Percentiles rank a stretch among this genome's conserved stretches.
Conservation (phyloP, 2,329 filamentous ascomycete species). For the Fusarium sp. region DNA sequence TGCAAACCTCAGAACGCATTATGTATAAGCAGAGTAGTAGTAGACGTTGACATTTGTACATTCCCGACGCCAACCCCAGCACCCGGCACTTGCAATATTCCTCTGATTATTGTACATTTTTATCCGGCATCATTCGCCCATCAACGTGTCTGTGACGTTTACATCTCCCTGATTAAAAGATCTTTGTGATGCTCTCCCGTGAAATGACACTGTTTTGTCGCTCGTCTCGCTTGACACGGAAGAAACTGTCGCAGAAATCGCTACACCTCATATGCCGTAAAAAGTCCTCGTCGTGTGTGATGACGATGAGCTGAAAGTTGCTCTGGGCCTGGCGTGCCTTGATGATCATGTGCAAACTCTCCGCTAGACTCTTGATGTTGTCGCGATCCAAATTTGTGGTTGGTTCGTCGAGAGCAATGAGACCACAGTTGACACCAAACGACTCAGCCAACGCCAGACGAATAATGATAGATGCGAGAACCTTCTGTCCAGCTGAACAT, state of each 20-base stretch:
- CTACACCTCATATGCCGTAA: conserved; percentile 91
- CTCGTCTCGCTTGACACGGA: conserved; percentile 83
- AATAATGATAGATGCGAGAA: conserved; percentile 96
- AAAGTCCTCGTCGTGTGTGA: conserved; percentile 98
- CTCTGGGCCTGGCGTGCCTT: conserved; percentile 81
- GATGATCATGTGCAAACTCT: conserved; percentile 89
- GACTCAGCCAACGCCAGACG: conserved; percentile 95
- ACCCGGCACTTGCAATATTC: background rate
- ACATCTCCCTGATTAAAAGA: conserved; percentile 46
- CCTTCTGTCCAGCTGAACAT: conserved; percentile 96
- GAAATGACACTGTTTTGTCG: conserved; percentile 90
- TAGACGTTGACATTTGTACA: conserved; percentile 17
- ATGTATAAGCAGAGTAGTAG: background rate
- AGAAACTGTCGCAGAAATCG: conserved; percentile 94
- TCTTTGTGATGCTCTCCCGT: conserved; percentile 69
- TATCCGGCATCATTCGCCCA: background rate
- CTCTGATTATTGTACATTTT: conserved; percentile 14
- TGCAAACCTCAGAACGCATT: background rate
- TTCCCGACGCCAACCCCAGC: conserved; percentile 8
- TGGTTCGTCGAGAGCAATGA: conserved; percentile 96
- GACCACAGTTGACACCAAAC: conserved; percentile 93
- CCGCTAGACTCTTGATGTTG: conserved; percentile 90
- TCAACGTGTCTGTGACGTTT: background rate
- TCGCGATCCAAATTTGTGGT: conserved; percentile 96
- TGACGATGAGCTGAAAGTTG: conserved; percentile 98